Base-by-base conservation (phyloP, 768 basidiomycete genomes). In the Phanerochaete sordida region DNA sequence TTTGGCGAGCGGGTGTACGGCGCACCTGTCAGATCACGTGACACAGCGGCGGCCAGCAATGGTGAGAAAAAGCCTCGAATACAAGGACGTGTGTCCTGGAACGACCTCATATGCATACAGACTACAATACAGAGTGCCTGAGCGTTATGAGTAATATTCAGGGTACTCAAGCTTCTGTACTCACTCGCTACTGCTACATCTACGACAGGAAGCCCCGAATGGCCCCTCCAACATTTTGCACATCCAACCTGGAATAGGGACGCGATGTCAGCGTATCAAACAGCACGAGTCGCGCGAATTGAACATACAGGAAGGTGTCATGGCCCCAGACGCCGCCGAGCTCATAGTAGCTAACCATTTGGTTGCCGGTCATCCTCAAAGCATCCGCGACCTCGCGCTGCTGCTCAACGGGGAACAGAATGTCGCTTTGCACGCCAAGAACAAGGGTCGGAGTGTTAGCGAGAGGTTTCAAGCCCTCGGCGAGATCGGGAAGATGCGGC, bases 301-400 rank as follows among this genome's bases (percentile, higher is more conserved):
- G 23, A 1, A 83, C 88, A 81, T 68, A 90, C 86, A 98, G 77
- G 77, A 98, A 98, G 23, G 95, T 98, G 74, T 99, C 96, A 69
- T 99, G 96, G 1, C 97, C 97, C 95, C 95, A 98, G n/a, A 98
- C 95, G 9, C 96, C 95, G 27, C 96, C 96, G 1, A 98, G 82
- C 74, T 98, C 97, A 71, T 96, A 99, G 73, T 98, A 98, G 61
- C 91, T 90, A 27, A 99, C 97, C 59, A 81, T 77, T 16, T 85
- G 74, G 72, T 98, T 98, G 0, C 97, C 97, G 1, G 89, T 86
- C 83, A 93, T 84, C 61, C 93, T 84, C 62, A 99, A 75, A 24
- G 95, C 96, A 71, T 97, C 94, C 5, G 88, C 94, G 8, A 96
- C 78, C 75, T 99, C 97, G 39, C 96, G 80, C 71, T 98, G 97